phyloP scores from a whole-genome alignment of 768 basidiomycete genomes.

The Terana coerulea region DNA sequence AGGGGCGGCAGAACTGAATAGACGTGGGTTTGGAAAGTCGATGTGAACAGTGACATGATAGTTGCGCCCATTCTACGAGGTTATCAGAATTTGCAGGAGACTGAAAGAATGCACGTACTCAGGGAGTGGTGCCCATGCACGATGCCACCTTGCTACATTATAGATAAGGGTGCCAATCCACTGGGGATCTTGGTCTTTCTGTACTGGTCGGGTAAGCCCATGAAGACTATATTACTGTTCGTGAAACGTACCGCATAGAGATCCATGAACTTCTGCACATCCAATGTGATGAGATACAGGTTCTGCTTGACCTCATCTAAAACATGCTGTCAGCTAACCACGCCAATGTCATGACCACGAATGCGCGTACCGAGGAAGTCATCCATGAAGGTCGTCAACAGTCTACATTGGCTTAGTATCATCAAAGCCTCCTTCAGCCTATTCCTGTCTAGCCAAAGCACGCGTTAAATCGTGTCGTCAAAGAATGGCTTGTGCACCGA shows the following conservation, averaged over 20 bases:
- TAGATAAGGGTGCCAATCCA: constrained; percentile 52
- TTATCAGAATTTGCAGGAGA: constrained; percentile 3
- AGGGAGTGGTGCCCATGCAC: constrained; percentile 63
- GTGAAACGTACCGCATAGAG: constrained; percentile 52
- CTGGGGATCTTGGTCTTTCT: constrained; percentile 46
- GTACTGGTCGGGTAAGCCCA: background rate
- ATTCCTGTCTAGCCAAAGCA: constrained; percentile 37
- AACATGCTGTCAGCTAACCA: background rate
- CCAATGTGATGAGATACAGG: constrained; percentile 55
- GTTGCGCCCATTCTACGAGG: constrained; percentile 55
- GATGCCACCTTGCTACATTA: constrained; percentile 67
- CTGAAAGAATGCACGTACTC: constrained; percentile 44
- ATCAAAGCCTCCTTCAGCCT: constrained; percentile 54
- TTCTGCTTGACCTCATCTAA: constrained; percentile 64
- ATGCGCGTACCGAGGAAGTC: constrained; percentile 59
- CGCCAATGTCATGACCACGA: background rate
- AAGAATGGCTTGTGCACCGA: too few species aligned
- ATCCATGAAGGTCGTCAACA: constrained; percentile 63
- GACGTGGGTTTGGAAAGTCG: constrained; percentile 69
- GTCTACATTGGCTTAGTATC: constrained; percentile 51
- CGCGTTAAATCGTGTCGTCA: constrained; percentile 26
- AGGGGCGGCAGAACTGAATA: constrained; percentile 67
- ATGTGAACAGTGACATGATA: constrained; percentile 56
- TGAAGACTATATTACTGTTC: background rate
- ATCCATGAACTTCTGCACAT: constrained; percentile 54